phyloP scores from a whole-genome alignment of 2,329 filamentous ascomycete genomes.

The Westerdykella aurantiaca region DNA sequence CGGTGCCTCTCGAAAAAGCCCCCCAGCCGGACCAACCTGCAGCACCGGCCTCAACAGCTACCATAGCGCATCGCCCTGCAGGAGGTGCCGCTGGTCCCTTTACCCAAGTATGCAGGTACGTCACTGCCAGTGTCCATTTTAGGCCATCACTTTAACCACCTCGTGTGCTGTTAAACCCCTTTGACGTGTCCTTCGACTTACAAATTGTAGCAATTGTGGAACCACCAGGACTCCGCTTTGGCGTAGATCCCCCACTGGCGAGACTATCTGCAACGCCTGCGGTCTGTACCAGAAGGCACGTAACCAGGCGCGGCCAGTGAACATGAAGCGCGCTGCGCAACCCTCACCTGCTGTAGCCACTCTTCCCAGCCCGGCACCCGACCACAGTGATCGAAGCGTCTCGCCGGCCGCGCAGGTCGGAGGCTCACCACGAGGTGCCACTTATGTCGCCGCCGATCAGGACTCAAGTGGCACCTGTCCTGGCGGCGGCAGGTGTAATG shows the following conservation, averaged over 20 bases:
- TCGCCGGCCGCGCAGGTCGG: slow-evolving; percentile 29
- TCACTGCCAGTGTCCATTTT: slow-evolving; percentile 3
- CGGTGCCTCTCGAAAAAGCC: slow-evolving; percentile 20
- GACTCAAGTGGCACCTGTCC: slow-evolving; percentile 82
- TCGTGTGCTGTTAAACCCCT: not conserved
- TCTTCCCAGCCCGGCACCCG: slow-evolving; percentile 39
- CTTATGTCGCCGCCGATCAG: slow-evolving; percentile 72
- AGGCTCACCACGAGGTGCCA: slow-evolving; percentile 48
- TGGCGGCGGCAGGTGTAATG: slow-evolving; percentile 90
- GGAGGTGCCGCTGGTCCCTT: no score
- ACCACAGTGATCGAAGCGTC: slow-evolving; percentile 33
- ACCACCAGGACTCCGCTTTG: slow-evolving; percentile 92
- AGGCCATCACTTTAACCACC: not conserved
- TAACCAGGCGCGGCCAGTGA: slow-evolving; percentile 85
- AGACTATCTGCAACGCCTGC: slow-evolving; percentile 96
- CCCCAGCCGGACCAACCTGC: slow-evolving; percentile 16
- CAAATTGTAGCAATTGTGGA: slow-evolving; percentile 70
- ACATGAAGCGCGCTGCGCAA: slow-evolving; percentile 69
- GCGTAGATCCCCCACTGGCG: slow-evolving; percentile 86
- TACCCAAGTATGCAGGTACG: slow-evolving; percentile 66
- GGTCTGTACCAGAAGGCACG: slow-evolving; percentile 91
- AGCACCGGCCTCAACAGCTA: slow-evolving; percentile 17
- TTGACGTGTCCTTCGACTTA: not conserved
- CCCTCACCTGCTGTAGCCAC: slow-evolving; percentile 19
- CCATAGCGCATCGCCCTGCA: slow-evolving; percentile 10